Percentiles rank a stretch among this genome's conserved stretches.
These are phyloP conservation scores for Pseudonectria buxi DNA, from an alignment of 2,329 filamentous ascomycete species.

Conservation along the genomic window DNA sequence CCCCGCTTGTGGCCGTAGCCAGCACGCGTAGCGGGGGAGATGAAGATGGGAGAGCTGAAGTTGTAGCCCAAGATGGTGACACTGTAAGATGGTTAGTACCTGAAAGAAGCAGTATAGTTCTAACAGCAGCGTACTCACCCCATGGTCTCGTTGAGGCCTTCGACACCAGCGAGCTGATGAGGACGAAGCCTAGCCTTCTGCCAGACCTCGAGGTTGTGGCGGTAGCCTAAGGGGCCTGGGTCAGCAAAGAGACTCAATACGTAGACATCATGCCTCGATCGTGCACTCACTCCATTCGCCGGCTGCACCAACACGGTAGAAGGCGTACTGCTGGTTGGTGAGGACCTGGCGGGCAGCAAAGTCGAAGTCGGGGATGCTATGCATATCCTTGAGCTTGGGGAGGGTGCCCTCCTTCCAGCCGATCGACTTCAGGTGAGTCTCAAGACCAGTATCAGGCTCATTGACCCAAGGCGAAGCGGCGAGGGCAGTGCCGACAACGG, in stretches of 20 bases:
- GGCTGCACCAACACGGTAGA: constrained; percentile 42
- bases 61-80: constrained; percentile 41
- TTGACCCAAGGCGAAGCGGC: constrained; percentile 27
- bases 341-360: constrained; percentile 39
- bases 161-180: constrained; percentile 25
- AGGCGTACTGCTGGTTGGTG: constrained; percentile 36
- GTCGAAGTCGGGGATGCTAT: constrained; percentile 43
- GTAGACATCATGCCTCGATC: too few species aligned
- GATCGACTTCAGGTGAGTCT: constrained; percentile 19
- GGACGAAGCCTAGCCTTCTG: constrained; percentile 38
- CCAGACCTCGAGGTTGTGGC: constrained; percentile 45
- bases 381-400: constrained; percentile 34
- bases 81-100: constrained; percentile 7
- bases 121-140: constrained; percentile 11
- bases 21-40: constrained; percentile 39
- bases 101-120: neutral
- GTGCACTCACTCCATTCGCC: constrained; percentile 37
- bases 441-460: constrained; percentile 30
- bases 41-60: constrained; percentile 43
- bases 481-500: constrained; percentile 19
- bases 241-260: too few species aligned
- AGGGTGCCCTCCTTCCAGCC: constrained; percentile 29
- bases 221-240: constrained; percentile 27
- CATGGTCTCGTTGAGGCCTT: constrained; percentile 27
- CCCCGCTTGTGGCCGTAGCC: constrained; percentile 36